Percentiles rank a stretch among this genome's conserved stretches.
phyloP scores from a whole-genome alignment of 2,329 filamentous ascomycete genomes.

The Chalaropsis ovoidea region DNA sequence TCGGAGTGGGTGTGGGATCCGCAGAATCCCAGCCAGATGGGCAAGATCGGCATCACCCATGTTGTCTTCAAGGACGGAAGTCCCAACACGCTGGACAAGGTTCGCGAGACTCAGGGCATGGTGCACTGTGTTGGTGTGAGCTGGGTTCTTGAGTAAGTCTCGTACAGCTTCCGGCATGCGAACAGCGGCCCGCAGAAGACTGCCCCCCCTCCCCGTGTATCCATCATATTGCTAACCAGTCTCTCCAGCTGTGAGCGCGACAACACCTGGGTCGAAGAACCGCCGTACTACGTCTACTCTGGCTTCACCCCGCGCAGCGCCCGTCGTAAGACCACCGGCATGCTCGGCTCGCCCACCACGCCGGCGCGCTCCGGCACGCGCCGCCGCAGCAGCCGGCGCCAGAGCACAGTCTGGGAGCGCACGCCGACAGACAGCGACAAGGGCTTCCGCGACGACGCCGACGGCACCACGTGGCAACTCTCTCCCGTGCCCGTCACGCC shows the following conservation, averaged over 20 bases:
- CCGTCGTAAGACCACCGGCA: conserved; percentile 71
- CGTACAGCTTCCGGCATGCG: background rate
- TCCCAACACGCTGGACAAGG: conserved; percentile 70
- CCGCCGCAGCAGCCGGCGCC: conserved; percentile 40
- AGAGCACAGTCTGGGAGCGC: conserved; percentile 47
- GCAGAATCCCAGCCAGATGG: conserved; percentile 30
- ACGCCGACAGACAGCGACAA: conserved; percentile 39
- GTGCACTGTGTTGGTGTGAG: conserved; percentile 79
- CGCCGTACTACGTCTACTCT: conserved; percentile 58
- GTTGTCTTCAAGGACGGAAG: conserved; percentile 84
- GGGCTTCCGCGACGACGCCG: conserved; percentile 31
- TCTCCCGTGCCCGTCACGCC: conserved; percentile 51
- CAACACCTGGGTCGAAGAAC: conserved; percentile 66
- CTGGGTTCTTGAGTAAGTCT: conserved; percentile 76
- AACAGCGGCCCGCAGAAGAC: too few relatives aligned
- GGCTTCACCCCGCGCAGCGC: conserved; percentile 58
- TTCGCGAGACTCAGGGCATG: conserved; percentile 58
- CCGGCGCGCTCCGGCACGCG: conserved; percentile 42
- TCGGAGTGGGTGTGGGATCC: conserved; percentile 59
- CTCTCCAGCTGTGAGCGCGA: conserved; percentile 58
- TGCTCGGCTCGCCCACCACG: conserved; percentile 35
- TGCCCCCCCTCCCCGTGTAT: background rate
- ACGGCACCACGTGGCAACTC: conserved; percentile 40
- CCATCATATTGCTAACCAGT: conserved; percentile 27
- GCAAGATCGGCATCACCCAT: conserved; percentile 68